Conservation (phyloP, 345 rosid genomes). For the Trapa incisa region DNA sequence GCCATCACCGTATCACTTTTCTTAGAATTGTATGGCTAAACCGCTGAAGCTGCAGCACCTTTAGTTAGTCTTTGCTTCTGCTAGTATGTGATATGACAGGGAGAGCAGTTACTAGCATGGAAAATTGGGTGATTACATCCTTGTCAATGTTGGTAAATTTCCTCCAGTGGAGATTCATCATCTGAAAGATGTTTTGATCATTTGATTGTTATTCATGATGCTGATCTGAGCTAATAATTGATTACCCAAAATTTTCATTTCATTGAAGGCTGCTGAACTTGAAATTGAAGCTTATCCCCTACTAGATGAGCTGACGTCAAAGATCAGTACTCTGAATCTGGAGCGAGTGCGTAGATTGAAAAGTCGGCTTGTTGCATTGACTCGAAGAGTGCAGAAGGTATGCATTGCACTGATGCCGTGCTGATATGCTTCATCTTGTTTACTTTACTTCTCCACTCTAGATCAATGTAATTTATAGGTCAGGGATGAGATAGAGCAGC, state of each 20-base stretch:
- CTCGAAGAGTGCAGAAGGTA: conserved; percentile 97
- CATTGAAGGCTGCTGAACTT: conserved; percentile 83
- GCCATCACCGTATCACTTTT: neutral
- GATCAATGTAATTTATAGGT: conserved; percentile 27
- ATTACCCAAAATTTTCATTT: conserved; percentile 2
- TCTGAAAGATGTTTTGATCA: neutral
- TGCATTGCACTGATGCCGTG: neutral
- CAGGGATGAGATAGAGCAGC: conserved; percentile 97
- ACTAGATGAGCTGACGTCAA: conserved; percentile 87
- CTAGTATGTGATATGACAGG: too few relatives aligned
- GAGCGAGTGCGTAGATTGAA: conserved; percentile 92
- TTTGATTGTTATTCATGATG: neutral
- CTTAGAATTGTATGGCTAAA: neutral
- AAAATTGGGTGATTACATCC: neutral
- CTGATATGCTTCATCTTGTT: neutral
- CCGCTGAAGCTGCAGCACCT: too few relatives aligned
- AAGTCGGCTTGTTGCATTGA: conserved; percentile 95
- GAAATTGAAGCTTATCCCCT: conserved; percentile 99
- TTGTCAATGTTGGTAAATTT: neutral
- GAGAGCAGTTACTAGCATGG: neutral
- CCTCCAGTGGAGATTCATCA: neutral
- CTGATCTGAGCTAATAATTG: neutral
- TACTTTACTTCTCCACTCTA: conserved; percentile 2
- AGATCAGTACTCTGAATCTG: conserved; percentile 93
- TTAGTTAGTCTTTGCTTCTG: too few relatives aligned